Evolutionary conservation across 352 stramenopile genomes (phyloP), one percentile per base, ranked within the genome.

Genomic region (Phytopythium vexans): DNA sequence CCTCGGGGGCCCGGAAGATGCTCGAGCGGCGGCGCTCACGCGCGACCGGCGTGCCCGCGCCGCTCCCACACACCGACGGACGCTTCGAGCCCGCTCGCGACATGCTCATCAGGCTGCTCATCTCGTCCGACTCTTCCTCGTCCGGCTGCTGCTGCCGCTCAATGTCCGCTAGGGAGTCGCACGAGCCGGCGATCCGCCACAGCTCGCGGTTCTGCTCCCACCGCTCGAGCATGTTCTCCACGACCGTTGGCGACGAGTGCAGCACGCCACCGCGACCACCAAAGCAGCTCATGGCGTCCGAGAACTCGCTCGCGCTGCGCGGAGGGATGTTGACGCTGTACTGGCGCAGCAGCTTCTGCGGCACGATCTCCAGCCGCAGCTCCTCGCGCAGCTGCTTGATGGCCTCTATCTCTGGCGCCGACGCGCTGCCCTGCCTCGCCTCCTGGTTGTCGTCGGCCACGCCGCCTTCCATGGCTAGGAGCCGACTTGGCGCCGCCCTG

Each of bases 281-380:
- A 5, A 44, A 42, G n/a, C 49, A 49, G 44, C 60, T 21, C 51
- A 8, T 15, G 14, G 7, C 40, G 40, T 15, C 40, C 6, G 9
- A 12, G 27, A 46, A 36, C n/a, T 52, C 52, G n/a, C 44, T 53
- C 14, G 42, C 51, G 41, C 65, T 67, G 35, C 60, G 68, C 1
- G 77, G 74, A 3, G 68, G 66, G n/a, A 92, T 82, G 39, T 83
- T 92, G 50, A 94, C 62, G 41, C 81, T 94, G 55, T 86, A 89
- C 56, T 93, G 83, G 3, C 83, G 75, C 56, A 88, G 60, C 21
- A 93, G 54, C 15, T 82, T 79, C 41, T 82, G 72, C 7, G 83
- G 78, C 31, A 70, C 67, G 43, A 91, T 86, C 58, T 91, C 81
- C 14, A 88, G 68, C 35, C 68, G 64, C 21, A 91, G 64, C 52